A percentile compares a stretch with the other conserved stretches of the same genome.
phyloP scores from a whole-genome alignment of 2,329 filamentous ascomycete species.

The Colletotrichum gloeosporioides region DNA sequence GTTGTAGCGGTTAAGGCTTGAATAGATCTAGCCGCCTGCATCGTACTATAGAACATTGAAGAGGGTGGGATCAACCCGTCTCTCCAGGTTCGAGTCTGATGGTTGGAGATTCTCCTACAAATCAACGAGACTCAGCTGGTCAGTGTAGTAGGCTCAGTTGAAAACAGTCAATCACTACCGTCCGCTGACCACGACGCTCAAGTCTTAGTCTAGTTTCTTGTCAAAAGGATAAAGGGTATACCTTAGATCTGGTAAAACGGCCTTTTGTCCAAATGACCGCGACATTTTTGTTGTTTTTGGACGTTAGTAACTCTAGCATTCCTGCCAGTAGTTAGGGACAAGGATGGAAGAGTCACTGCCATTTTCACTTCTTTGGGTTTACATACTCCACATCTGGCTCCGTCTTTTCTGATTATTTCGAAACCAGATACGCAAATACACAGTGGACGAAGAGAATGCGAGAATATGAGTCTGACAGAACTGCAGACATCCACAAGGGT shows the following conservation, averaged over 20 bases:
- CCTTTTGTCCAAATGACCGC: fast-evolving
- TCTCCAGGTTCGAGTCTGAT: too few species aligned
- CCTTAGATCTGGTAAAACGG: background rate
- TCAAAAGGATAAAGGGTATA: fast-evolving
- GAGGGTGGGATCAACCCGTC: too few species aligned
- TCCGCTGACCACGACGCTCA: too few species aligned
- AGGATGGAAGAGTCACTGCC: background rate
- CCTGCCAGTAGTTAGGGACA: background rate
- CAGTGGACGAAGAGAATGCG: fast-evolving
- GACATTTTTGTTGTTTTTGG: background rate
- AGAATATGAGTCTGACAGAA: fast-evolving
- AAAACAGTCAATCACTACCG: too few species aligned
- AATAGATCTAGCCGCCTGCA: too few species aligned
- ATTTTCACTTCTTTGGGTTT: background rate
- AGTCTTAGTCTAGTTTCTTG: background rate
- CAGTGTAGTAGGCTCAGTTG: too few species aligned
- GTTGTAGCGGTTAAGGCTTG: too few species aligned
- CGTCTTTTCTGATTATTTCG: background rate
- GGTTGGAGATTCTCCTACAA: too few species aligned
- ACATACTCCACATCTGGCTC: background rate
- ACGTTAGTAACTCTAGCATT: background rate
- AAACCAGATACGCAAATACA: background rate
- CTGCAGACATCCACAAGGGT: background rate
- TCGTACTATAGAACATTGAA: too few species aligned
- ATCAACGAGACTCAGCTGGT: too few species aligned